Evolutionary conservation across 306 rosid species (phyloP).

Genomic region (Trichosanthes truncata): DNA sequence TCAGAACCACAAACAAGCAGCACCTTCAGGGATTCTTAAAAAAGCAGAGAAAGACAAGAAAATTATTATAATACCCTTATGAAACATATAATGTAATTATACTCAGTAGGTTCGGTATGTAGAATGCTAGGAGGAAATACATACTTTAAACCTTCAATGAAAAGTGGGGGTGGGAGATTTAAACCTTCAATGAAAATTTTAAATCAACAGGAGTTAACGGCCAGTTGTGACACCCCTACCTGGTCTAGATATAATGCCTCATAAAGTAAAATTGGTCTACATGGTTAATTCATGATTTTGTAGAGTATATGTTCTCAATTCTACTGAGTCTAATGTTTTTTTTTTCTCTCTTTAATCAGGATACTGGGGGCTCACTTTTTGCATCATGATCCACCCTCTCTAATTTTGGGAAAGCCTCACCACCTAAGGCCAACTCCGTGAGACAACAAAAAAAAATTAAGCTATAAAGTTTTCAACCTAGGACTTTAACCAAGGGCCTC

Average conservation of each 20-base stretch:
- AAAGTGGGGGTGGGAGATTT: too few relatives aligned
- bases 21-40: conserved; percentile 66
- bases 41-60: conserved; percentile 16
- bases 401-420: too few relatives aligned
- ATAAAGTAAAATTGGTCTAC: not conserved
- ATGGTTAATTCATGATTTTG: not conserved
- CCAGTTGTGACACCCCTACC: not conserved
- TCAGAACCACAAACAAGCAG: conserved; percentile 93
- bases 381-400: too few relatives aligned
- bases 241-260: not conserved
- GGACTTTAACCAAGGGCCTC: too few relatives aligned
- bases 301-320: not conserved
- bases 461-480: too few relatives aligned
- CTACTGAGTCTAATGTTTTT: not conserved
- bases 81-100: not conserved
- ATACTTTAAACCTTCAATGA: too few relatives aligned
- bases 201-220: too few relatives aligned
- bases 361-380: too few relatives aligned
- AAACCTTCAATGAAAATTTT: too few relatives aligned
- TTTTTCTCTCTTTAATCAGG: too few relatives aligned
- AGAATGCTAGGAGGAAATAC: not conserved
- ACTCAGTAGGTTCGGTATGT: not conserved
- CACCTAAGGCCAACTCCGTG: too few relatives aligned
- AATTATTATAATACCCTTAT: not conserved
- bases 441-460: too few relatives aligned